Evolutionary conservation across 2,329 filamentous ascomycete genomes (phyloP).

Genomic region (Fonsecaea multimorphosa): DNA sequence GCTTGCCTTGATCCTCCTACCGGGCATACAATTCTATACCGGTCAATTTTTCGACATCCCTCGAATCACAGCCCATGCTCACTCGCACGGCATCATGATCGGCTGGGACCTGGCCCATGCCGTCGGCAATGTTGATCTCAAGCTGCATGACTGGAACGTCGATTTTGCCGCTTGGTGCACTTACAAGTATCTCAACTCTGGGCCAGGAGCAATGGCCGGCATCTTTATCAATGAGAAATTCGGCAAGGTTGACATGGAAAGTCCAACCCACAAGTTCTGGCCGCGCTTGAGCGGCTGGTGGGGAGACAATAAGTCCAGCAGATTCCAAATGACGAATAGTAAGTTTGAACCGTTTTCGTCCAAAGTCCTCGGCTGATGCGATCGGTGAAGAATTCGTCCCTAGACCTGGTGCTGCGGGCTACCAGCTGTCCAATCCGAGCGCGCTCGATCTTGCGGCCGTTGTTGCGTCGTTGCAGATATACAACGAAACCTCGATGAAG

Average conservation of each 20-base stretch:
- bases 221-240: constrained; percentile 81
- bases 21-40: constrained; percentile 90
- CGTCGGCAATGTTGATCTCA: constrained; percentile 81
- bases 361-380: background rate
- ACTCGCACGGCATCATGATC: constrained; percentile 71
- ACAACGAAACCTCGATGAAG: constrained; percentile 72
- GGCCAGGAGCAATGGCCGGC: constrained; percentile 80
- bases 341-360: background rate
- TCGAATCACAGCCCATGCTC: constrained; percentile 78
- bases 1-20: constrained; percentile 78
- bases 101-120: constrained; percentile 82
- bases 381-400: constrained; percentile 67
- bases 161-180: constrained; percentile 94
- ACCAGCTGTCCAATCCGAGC: constrained; percentile 83
- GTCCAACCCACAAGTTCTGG: constrained; percentile 53
- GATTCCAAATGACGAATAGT: constrained; percentile 71
- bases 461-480: constrained; percentile 73
- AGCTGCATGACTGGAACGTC: constrained; percentile 85
- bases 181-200: constrained; percentile 94
- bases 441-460: constrained; percentile 79
- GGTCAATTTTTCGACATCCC: constrained; percentile 86
- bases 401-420: constrained; percentile 78
- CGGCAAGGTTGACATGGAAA: constrained; percentile 57
- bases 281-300: constrained; percentile 82
- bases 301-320: constrained; percentile 73